A percentile compares a stretch with the other conserved stretches of the same genome.
Evolutionary conservation across 1,284 basidiomycete genomes (phyloP).

Genomic region (Ganoderma meredithae): DNA sequence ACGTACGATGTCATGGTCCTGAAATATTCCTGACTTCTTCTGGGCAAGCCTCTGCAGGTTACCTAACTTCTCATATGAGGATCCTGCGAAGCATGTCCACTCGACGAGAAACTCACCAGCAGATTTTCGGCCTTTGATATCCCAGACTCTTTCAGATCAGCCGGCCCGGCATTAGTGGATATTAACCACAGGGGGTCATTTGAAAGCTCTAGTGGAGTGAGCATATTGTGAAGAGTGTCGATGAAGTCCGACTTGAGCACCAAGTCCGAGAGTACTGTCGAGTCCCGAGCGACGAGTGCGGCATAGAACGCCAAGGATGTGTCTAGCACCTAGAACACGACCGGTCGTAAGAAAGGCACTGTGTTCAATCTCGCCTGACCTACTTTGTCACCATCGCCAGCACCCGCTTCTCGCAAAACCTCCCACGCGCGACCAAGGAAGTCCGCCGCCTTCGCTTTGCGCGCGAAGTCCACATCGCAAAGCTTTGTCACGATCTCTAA

Average conservation of each 20-base stretch:
- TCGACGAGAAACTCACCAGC: slow-evolving; percentile 44
- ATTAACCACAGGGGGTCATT: slow-evolving; percentile 57
- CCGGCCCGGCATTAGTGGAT: slow-evolving; percentile 40
- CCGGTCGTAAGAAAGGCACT: not conserved
- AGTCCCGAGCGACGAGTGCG: slow-evolving; percentile 64
- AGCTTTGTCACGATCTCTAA: slow-evolving; percentile 77
- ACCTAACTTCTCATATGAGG: slow-evolving; percentile 40
- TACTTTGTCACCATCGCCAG: slow-evolving; percentile 67
- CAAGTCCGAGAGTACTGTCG: slow-evolving; percentile 59
- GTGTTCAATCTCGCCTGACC: not conserved
- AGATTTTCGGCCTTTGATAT: slow-evolving; percentile 56
- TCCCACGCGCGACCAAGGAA: slow-evolving; percentile 74
- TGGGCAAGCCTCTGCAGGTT: slow-evolving; percentile 53
- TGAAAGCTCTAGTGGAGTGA: slow-evolving; percentile 43
- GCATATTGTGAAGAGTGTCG: slow-evolving; percentile 52
- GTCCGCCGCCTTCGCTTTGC: slow-evolving; percentile 77
- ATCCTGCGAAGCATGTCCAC: not conserved
- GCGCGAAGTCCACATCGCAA: slow-evolving; percentile 74
- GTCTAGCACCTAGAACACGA: slow-evolving; percentile 59
- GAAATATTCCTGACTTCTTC: slow-evolving; percentile 55
- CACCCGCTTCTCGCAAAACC: slow-evolving; percentile 62
- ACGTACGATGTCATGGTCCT: slow-evolving; percentile 49
- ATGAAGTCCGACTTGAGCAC: slow-evolving; percentile 51
- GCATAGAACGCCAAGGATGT: slow-evolving; percentile 63
- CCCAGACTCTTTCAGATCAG: slow-evolving; percentile 52